Evolutionary conservation across 225 moss, liverwort and hornwort species (phyloP).

Genomic region (Ulota crispa): DNA sequence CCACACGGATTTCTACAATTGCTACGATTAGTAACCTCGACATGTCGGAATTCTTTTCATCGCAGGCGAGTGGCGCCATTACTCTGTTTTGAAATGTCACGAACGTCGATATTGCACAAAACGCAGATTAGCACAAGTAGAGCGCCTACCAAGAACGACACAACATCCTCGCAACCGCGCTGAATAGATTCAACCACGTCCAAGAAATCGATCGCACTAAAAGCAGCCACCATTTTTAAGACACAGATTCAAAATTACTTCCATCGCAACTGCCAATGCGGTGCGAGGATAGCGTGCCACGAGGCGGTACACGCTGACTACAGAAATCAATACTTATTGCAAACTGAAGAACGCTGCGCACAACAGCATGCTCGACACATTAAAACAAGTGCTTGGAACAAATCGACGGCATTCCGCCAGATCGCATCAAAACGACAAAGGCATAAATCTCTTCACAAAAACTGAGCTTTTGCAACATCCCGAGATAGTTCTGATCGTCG

Average conservation of each 20-base stretch:
- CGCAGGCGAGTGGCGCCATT: background rate
- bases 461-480: background rate
- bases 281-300: background rate
- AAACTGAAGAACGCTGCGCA: background rate
- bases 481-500: background rate
- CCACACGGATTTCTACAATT: no score
- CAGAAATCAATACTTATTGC: background rate
- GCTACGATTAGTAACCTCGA: background rate
- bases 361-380: background rate
- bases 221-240: background rate
- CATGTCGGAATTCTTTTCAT: background rate
- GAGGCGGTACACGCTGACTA: background rate
- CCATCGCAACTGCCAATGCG: background rate
- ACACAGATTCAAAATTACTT: background rate
- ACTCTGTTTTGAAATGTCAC: background rate
- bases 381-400: background rate
- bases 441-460: background rate
- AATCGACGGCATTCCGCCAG: background rate
- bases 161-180: background rate
- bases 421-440: background rate
- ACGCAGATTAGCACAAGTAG: accelerated
- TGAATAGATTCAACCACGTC: background rate
- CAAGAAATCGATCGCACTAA: background rate
- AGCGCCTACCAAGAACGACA: background rate
- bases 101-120: no score